Base-by-base conservation (phyloP, 164 flowering plant species). In the Cinnamomum micranthum region DNA sequence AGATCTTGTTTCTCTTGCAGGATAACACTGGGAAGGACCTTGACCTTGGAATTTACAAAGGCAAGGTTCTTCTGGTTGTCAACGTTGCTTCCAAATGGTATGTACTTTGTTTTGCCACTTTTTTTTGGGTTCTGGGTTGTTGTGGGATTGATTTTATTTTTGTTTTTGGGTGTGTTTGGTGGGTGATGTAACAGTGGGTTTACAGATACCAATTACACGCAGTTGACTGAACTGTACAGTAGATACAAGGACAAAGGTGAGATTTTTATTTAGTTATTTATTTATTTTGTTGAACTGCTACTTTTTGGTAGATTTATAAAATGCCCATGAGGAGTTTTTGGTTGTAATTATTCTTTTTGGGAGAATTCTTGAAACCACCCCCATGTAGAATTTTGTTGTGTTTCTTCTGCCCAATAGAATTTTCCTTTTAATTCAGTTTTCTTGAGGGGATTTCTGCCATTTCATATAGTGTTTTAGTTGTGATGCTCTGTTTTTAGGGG, bases 61-160 rank as follows among this genome's bases (percentile, higher is more conserved):
- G 97, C 60, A 94, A 92, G 76, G 94, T 91, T 41, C 86, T 92
- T 67, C 86, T 94, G 10, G 84, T 91, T 62, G 97, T 94, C 50
- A 94, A 94, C 74, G 97, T 94, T 67, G 98, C 98, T 78, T 94
- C 98, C 64, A 90, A 89, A 87, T 94, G 98, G 98, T 92, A 41
- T 15, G 71, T 25, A 24, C 55, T 24, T 70, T 47, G 19, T 19
- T 71, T 27, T 64, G 13, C 22, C 64, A 68, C 2, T 68, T 25
- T 47, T 24, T 24, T 4, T 66, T 41, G 52, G 50, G 60, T 63
- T 55, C n/a, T 55, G 60, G 74, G 59, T 41, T 41, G 66, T 13
- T 28, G 62, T 62, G 35, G 35, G 28, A 50, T 69, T 55, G 41
- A 15, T 70, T 51, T 73, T 35, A 14, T 55, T 55, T 55, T 20